Evolutionary conservation across 139 green algal genomes (phyloP), one percentile per base, ranked within the genome.

Genomic region (Coelastrella sp.): DNA sequence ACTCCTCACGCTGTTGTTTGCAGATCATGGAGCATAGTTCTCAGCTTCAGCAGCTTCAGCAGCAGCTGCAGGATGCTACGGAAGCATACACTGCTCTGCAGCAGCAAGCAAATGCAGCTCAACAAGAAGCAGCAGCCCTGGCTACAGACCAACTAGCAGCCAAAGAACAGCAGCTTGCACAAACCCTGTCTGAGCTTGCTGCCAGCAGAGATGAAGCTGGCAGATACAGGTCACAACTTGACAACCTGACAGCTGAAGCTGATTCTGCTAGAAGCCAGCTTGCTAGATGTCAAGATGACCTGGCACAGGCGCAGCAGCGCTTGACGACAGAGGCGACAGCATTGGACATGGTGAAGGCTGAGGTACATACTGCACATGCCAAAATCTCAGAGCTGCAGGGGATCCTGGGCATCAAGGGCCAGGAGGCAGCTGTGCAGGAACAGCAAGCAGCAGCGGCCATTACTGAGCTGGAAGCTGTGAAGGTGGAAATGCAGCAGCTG

Each of bases 121-220:
- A 83, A 34, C 35, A 60, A 57, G 76, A 25, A 2, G 72, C 48
- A 34, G 27, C 51, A 62, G 72, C 45, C 23, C 11, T 80, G 7
- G 72, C 76, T 25, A 57, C 59, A 32, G 32, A 34, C 23, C 53
- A 82, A 38, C 17, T 83, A 13, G 38, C 57, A 60, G 76, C 35
- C 17, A 83, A 71, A 27, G 57, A 73, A 11, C 51, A 71, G 57
- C 76, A 83, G 57, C n/a, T 74, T 43, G 76, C 78, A 84, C 40
- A 60, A 76, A 38, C 17, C 19, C 38, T 60, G 41, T 40, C 60
- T 11, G 78, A 40, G 41, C 60, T 84, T 5, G 38, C 40, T 40
- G 62, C 78, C 23, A 66, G n/a, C 27, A 23, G 41, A 30, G 32
- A 71, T 21, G 35, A 53, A 7, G 7, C 5, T 21, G 43, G 23